Conservation (phyloP, 1,139 yeast genomes). For the Taphrina pruni region DNA sequence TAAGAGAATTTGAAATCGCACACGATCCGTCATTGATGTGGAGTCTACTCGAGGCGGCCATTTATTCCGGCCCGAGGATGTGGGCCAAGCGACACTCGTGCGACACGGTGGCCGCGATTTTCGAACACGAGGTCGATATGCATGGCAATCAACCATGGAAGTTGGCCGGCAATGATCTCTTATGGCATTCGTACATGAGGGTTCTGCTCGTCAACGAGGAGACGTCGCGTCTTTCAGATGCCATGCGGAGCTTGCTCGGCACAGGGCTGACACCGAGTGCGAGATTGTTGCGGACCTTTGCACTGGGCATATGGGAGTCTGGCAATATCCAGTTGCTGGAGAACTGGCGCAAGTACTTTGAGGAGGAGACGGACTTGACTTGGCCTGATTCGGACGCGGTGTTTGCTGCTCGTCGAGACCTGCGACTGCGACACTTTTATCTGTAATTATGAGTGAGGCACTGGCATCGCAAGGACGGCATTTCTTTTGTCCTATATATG, state of each 20-base stretch:
- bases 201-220: slow-evolving; percentile 27
- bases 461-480: too few species aligned
- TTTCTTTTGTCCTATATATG: not conserved
- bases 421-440: slow-evolving; percentile 13
- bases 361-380: not conserved
- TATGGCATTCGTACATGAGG: slow-evolving; percentile 29
- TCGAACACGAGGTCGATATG: slow-evolving; percentile 10
- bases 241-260: slow-evolving; percentile 15
- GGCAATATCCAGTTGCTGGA: slow-evolving; percentile 22
- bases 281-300: slow-evolving; percentile 8
- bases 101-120: not conserved
- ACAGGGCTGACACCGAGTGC: slow-evolving; percentile 5
- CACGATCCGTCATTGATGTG: slow-evolving; percentile 18
- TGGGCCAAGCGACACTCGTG: slow-evolving; percentile 14
- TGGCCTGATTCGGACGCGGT: slow-evolving; percentile 26
- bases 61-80: slow-evolving; percentile 15
- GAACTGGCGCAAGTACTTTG: slow-evolving; percentile 28
- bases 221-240: slow-evolving; percentile 10
- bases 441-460: not conserved
- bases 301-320: slow-evolving; percentile 31
- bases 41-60: slow-evolving; percentile 26
- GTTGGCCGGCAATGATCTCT: slow-evolving; percentile 2
- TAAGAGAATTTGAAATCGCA: not conserved
- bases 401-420: slow-evolving; percentile 9
- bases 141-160: slow-evolving; percentile 20